A percentile compares a stretch with the other conserved stretches of the same genome.
These are phyloP conservation scores for Microcera coccophila DNA, from an alignment of 2,329 filamentous ascomycete species.

Conservation along the genomic window DNA sequence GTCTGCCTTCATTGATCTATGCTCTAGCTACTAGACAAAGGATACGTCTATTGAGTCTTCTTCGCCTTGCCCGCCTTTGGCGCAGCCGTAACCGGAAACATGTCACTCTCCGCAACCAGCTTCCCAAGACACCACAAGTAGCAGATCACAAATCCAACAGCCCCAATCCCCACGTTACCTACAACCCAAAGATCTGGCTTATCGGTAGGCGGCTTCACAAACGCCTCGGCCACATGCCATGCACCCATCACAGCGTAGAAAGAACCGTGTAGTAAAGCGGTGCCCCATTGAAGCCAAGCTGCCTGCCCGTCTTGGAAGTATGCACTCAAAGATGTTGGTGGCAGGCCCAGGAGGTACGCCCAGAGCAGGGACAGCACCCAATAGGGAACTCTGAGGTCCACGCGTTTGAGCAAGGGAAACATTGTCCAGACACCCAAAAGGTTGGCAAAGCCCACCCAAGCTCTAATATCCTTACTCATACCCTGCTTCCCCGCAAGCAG, in stretches of 20 bases:
- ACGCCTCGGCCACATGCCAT: slow-evolving; percentile 77
- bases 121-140: slow-evolving; percentile 88
- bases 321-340: slow-evolving; percentile 67
- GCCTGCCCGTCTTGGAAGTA: slow-evolving; percentile 55
- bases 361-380: slow-evolving; percentile 79
- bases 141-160: slow-evolving; percentile 78
- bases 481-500: slow-evolving; percentile 76
- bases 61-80: slow-evolving; percentile 39
- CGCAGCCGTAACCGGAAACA: slow-evolving; percentile 36
- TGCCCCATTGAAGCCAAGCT: slow-evolving; percentile 46
- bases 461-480: slow-evolving; percentile 68
- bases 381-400: slow-evolving; percentile 81
- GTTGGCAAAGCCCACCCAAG: slow-evolving; percentile 97
- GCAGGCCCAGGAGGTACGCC: slow-evolving; percentile 85
- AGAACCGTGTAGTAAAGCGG: slow-evolving; percentile 63
- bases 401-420: slow-evolving; percentile 83
- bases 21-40: no score
- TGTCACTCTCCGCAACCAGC: slow-evolving; percentile 56
- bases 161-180: slow-evolving; percentile 80
- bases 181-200: slow-evolving; percentile 97
- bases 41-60: slow-evolving; percentile 24
- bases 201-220: slow-evolving; percentile 60
- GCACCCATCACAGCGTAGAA: slow-evolving; percentile 74
- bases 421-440: slow-evolving; percentile 87
- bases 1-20: no score